phyloP scores from a whole-genome alignment of 345 rosid species.

The Hevea brasiliensis region DNA sequence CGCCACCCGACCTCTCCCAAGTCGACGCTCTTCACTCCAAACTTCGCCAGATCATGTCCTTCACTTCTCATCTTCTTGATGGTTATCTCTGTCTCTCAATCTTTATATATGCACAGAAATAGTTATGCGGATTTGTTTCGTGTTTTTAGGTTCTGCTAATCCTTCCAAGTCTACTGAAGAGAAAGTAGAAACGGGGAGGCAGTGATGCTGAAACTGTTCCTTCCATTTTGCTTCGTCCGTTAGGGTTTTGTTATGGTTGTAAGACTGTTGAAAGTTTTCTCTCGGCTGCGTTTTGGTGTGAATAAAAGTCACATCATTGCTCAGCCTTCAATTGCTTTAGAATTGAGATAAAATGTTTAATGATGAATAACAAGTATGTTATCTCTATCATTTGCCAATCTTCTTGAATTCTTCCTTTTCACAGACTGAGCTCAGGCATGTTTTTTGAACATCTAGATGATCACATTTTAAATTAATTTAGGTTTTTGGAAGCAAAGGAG shows the following conservation, averaged over 20 bases:
- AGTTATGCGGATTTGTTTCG: neutral
- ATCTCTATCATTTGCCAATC: neutral
- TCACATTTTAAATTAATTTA: conserved; percentile 15
- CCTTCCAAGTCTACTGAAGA: conserved; percentile 22
- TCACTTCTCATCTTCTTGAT: conserved; percentile 35
- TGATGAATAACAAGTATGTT: no score
- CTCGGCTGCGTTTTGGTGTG: neutral
- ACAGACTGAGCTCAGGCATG: no score
- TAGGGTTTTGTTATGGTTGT: neutral
- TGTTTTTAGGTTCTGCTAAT: conserved; percentile 27
- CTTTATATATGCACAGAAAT: neutral
- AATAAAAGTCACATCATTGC: neutral
- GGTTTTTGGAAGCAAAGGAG: conserved; percentile 77
- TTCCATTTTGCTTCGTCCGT: neutral
- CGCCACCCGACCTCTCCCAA: conserved; percentile 73
- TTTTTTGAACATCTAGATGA: conserved; percentile 4
- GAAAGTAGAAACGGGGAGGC: conserved; percentile 20
- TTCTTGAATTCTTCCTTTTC: no score
- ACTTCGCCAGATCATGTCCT: conserved; percentile 73
- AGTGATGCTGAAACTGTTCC: conserved; percentile 17
- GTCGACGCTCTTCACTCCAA: conserved; percentile 73
- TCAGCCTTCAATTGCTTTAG: neutral
- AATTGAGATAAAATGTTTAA: no score
- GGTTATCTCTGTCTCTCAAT: conserved; percentile 18
- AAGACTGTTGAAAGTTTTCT: neutral